These are phyloP conservation scores for Diphasiastrum complanatum DNA, from an alignment of 83 land plant species.

Conservation along the genomic window DNA sequence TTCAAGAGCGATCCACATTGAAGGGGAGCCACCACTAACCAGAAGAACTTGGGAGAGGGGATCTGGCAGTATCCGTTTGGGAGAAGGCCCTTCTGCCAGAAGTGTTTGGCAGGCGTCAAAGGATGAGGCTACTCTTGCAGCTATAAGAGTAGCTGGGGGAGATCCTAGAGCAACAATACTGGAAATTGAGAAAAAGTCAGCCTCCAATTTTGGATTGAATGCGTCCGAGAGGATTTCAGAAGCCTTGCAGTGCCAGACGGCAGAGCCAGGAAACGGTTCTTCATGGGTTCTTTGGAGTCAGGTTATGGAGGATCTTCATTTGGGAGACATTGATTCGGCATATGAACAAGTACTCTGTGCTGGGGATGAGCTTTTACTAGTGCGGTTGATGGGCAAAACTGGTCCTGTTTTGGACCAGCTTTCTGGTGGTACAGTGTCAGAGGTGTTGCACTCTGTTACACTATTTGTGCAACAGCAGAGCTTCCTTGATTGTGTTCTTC, in stretches of 20 bases:
- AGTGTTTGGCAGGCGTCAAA: conserved; percentile 99
- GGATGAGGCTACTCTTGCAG: conserved; percentile 96
- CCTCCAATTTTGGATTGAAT: neutral
- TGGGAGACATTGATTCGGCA: conserved; percentile 82
- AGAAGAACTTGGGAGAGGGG: conserved; percentile 86
- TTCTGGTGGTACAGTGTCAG: conserved; percentile 53
- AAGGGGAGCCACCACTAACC: conserved; percentile 41
- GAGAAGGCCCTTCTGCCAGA: conserved; percentile 97
- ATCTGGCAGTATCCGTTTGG: conserved; percentile 60
- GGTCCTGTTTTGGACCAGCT: conserved; percentile 88
- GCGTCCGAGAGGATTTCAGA: neutral
- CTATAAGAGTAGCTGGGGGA: conserved; percentile 85
- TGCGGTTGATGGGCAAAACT: conserved; percentile 82
- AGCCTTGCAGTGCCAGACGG: neutral
- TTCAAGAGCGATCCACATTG: conserved; percentile 42
- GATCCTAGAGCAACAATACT: conserved; percentile 40
- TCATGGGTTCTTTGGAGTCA: conserved; percentile 75
- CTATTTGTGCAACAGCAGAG: conserved; percentile 78
- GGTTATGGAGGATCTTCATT: conserved; percentile 74
- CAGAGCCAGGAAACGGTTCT: conserved; percentile 49
- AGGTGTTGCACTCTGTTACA: conserved; percentile 52
- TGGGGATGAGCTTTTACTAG: conserved; percentile 76
- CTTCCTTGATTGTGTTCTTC: conserved; percentile 62
- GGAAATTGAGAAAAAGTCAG: conserved; percentile 13
- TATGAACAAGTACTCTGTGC: conserved; percentile 67